Evolutionary conservation across 2,329 filamentous ascomycete species (phyloP), one percentile per base, ranked within the genome.

Genomic region (Aspergillus pseudoglaucus): DNA sequence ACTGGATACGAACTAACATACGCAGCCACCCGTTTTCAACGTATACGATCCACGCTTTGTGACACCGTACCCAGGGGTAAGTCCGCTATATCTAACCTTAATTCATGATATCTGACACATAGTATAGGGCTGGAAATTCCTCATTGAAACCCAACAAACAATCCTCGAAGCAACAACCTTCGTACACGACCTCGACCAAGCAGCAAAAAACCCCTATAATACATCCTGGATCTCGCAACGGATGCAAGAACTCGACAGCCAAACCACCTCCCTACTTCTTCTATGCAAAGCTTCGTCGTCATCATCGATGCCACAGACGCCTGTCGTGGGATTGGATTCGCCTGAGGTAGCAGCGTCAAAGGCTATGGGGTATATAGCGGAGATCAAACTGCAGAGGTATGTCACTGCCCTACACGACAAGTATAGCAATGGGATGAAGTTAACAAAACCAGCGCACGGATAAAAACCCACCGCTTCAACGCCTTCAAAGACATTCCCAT

Each of bases 371-470:
- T 49, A 47, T 8, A 60, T 62, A 46, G 53, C 60, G 1, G 57
- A 61, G 35, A 61, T 65, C 25, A 63, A 63, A 39, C 46, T 65
- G 42, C 53, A 54, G 33, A 56, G 50, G 55, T 56, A 49, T 17
- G 14, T 20, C 15, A 10, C 37, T 10, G 12, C 6, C 4, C 9
- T 39, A n/a, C n/a, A n/a, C n/a, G n/a, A 10, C 15, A 20, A 20
- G n/a, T 15, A 37, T n/a, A 37, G 33, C 14, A 17, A 37, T 37
- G 14, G 33, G 9, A 17, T 5, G 17, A 39, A 18, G 15, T n/a
- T 39, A 18, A 39, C 15, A 2, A 12, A 3, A 39, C 17, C 6
- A 62, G 59, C 12, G 51, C 58, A 27, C 53, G 58, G 20, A 48
- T 53, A 14, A 55, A 53, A 22, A 45, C 59, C 0, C 59, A 61